Evolutionary conservation across 2,329 filamentous ascomycete species (phyloP).

Genomic region (Chaetomiaceae sp.): DNA sequence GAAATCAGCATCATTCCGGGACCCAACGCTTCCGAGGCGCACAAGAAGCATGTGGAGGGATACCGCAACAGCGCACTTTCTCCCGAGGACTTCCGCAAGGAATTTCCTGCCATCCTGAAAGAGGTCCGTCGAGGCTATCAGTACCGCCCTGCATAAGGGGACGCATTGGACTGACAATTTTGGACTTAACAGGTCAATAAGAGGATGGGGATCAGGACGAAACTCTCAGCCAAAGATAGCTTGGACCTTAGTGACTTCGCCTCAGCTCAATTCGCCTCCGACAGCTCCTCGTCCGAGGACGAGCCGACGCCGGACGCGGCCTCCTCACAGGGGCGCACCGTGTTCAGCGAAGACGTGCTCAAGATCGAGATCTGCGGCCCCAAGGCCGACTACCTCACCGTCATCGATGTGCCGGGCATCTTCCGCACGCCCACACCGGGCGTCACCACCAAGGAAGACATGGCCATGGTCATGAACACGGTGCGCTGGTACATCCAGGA

Average conservation of each 20-base stretch:
- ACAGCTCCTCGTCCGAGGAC: slow-evolving; percentile 28
- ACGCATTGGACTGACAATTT: not conserved
- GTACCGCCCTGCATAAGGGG: not conserved
- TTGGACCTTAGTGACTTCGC: slow-evolving; percentile 27
- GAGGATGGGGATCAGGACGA: slow-evolving; percentile 18
- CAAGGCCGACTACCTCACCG: slow-evolving; percentile 40
- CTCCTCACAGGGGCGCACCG: slow-evolving; percentile 9
- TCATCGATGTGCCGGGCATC: slow-evolving; percentile 53
- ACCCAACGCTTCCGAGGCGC: slow-evolving; percentile 24
- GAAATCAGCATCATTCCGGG: slow-evolving; percentile 37
- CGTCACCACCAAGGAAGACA: slow-evolving; percentile 40
- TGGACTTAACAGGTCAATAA: slow-evolving; percentile 16
- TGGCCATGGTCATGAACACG: slow-evolving; percentile 41
- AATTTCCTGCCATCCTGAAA: slow-evolving; percentile 14
- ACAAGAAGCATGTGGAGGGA: slow-evolving; percentile 11
- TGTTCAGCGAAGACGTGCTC: slow-evolving; percentile 43
- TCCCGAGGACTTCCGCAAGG: slow-evolving; percentile 10
- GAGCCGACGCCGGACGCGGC: not conserved
- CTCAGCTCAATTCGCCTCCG: not conserved
- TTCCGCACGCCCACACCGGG: slow-evolving; percentile 37
- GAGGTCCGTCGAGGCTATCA: slow-evolving; percentile 11
- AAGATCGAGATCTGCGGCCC: slow-evolving; percentile 44
- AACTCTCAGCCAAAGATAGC: slow-evolving; percentile 18
- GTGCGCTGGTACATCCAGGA: slow-evolving; percentile 43
- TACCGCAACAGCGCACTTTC: slow-evolving; percentile 12